A percentile compares a stretch with the other conserved stretches of the same genome.
Evolutionary conservation across 2,329 filamentous ascomycete genomes (phyloP).

Genomic region (Colletotrichum viniferum): DNA sequence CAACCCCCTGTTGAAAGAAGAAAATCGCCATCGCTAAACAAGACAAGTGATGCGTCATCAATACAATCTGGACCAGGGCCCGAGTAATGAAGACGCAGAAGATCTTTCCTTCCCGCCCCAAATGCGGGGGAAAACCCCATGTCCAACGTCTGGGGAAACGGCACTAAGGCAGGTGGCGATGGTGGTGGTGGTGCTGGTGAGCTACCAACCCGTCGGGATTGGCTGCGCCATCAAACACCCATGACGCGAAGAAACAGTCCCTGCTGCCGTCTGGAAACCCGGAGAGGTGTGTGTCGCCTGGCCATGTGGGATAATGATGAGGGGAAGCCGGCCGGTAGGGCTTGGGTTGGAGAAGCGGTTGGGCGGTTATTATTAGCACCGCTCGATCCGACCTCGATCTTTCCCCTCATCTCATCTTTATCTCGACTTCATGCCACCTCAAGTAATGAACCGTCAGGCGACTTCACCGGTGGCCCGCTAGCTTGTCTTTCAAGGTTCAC

Average conservation of each 20-base stretch:
- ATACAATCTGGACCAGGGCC: neutral
- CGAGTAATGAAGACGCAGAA: neutral
- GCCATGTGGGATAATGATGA: conserved; percentile 12
- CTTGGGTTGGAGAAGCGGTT: neutral
- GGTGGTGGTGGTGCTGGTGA: neutral
- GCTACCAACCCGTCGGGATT: neutral
- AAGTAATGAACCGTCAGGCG: neutral
- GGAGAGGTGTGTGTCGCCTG: conserved; percentile 4
- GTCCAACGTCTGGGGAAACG: neutral
- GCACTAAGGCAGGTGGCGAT: neutral
- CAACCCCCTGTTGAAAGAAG: neutral
- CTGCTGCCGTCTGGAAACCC: neutral
- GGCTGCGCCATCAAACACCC: neutral
- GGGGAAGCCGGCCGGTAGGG: neutral
- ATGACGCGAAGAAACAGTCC: neutral
- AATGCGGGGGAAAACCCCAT: neutral
- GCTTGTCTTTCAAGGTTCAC: neutral
- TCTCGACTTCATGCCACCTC: neutral
- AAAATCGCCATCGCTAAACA: neutral
- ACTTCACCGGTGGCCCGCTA: neutral
- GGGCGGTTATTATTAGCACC: neutral
- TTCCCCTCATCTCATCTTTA: conserved; percentile 7
- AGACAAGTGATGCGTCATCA: neutral
- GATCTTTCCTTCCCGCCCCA: neutral
- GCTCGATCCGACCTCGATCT: neutral